These are phyloP conservation scores for Cystobasidium pallidum DNA, from an alignment of 1,284 basidiomycete species.

Conservation along the genomic window DNA sequence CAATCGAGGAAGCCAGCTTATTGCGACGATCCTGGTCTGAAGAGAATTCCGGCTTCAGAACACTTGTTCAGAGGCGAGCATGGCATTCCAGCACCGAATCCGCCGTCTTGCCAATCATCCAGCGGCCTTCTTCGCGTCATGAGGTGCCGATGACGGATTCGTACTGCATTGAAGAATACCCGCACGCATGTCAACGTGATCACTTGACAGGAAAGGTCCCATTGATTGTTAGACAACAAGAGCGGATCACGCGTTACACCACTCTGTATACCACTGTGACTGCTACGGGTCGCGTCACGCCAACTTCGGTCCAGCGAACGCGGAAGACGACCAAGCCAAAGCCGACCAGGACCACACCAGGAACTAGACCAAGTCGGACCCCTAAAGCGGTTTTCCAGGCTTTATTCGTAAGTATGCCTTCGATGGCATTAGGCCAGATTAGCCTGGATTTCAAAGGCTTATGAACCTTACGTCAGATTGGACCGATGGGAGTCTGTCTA, in stretches of 20 bases:
- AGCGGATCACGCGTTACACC: not conserved
- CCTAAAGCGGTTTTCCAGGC: not conserved
- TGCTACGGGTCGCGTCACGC: not conserved
- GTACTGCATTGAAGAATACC: not conserved
- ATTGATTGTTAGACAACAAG: not conserved
- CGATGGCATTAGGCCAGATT: too few relatives aligned
- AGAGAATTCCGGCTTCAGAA: not conserved
- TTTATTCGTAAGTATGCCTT: slow-evolving; percentile 6
- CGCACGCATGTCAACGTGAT: not conserved
- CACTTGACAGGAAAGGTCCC: not conserved
- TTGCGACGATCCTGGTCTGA: not conserved
- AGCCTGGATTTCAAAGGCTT: too few relatives aligned
- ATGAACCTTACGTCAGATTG: slow-evolving; percentile 8
- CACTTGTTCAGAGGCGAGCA: not conserved
- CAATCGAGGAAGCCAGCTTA: slow-evolving; percentile 35
- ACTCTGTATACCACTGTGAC: slow-evolving; percentile 1
- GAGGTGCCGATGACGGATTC: not conserved
- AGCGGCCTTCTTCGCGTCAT: not conserved
- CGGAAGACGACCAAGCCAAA: not conserved
- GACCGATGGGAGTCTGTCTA: slow-evolving; percentile 34
- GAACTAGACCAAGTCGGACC: not conserved
- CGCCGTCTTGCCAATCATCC: not conserved
- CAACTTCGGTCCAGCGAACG: not conserved
- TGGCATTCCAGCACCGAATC: not conserved
- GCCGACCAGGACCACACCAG: not conserved